Base-by-base conservation (phyloP, 768 basidiomycete genomes). In the Termitomyces eurrhizus region DNA sequence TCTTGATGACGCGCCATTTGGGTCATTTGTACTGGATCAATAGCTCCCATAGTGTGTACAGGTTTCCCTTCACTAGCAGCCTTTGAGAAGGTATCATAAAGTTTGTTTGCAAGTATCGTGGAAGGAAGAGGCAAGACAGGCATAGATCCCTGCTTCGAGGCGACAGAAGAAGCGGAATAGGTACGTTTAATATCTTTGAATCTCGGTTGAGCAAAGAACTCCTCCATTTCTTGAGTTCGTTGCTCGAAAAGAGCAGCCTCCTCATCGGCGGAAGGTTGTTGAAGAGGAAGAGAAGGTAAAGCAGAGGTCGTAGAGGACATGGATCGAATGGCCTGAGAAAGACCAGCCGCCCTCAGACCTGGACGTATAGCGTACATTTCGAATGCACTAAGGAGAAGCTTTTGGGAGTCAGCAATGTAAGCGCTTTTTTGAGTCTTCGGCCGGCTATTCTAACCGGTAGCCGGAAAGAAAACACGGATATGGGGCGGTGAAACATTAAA, bases 21-120 rank as follows among this genome's bases (percentile, higher is more conserved):
- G 0, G 92, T 94, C 90, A 95, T 92, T 75, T 93, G 94, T 14
- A 95, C 84, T 0, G 94, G 93, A 70, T 97, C 95, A 62, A 97
- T 89, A 4, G 92, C 93, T 44, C 94, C 94, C 84, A 95, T 88
- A 1, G 95, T 96, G 67, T 93, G 91, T 13, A 96, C 83, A 0
- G 94, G 93, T 64, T 78, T 78, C 35, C 83, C 82, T 42, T 82
- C 82, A 41, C 78, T 80, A 26, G 85, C 83, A 48, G 88, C 86
- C 52, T 83, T 80, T 21, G 79, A 76, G 51, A 98, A 80, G 9
- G 87, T 69, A 13, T 78, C 76, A 71, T 84, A 90, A n/a, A 98
- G 81, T 74, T 96, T 96, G 77, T 93, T 83, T 16, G 95, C 87
- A 8, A 92, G 82, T n/a, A 92, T 71, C 8, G 88, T 86, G 2